phyloP scores from a whole-genome alignment of 108 stramenopile species.

The Skeletonema tropicum region DNA sequence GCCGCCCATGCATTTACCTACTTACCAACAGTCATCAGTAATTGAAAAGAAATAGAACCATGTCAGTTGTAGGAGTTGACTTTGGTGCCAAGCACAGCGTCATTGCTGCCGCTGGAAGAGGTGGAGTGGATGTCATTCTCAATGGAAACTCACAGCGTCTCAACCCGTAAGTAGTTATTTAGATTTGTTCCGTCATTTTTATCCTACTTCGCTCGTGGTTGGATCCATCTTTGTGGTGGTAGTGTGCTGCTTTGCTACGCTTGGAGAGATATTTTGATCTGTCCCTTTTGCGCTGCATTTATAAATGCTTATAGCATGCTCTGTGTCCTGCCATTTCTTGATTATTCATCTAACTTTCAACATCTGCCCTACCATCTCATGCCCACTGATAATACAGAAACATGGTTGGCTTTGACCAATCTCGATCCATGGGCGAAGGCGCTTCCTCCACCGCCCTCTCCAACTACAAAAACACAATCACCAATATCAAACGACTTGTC shows the following conservation, averaged over 20 bases:
- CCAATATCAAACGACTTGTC: conserved; percentile 90
- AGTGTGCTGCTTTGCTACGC: not conserved
- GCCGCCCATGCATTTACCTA: not conserved
- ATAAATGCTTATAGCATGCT: too few species aligned
- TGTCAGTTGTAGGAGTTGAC: conserved; percentile 93
- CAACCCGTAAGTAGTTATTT: conserved; percentile 87
- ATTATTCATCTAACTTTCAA: not conserved
- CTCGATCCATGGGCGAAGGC: conserved; percentile 84
- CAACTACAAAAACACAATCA: conserved; percentile 95
- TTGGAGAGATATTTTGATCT: too few species aligned
- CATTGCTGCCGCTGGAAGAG: conserved; percentile 94
- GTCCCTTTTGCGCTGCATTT: too few species aligned
- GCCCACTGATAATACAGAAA: conserved; percentile 31
- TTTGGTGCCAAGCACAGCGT: conserved; percentile 90
- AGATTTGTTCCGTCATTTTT: conserved; percentile 13
- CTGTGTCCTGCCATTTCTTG: not conserved
- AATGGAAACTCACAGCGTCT: conserved; percentile 97
- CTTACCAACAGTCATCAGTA: conserved; percentile 1
- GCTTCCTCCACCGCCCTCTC: conserved; percentile 69
- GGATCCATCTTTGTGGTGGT: not conserved
- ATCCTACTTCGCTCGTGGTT: not conserved
- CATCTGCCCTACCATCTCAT: not conserved
- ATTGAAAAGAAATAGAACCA: conserved; percentile 20
- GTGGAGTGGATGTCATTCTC: conserved; percentile 97
- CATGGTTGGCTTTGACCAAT: conserved; percentile 78